phyloP scores from a whole-genome alignment of 208 protist genomes.

The Leptomonas seymouri region DNA sequence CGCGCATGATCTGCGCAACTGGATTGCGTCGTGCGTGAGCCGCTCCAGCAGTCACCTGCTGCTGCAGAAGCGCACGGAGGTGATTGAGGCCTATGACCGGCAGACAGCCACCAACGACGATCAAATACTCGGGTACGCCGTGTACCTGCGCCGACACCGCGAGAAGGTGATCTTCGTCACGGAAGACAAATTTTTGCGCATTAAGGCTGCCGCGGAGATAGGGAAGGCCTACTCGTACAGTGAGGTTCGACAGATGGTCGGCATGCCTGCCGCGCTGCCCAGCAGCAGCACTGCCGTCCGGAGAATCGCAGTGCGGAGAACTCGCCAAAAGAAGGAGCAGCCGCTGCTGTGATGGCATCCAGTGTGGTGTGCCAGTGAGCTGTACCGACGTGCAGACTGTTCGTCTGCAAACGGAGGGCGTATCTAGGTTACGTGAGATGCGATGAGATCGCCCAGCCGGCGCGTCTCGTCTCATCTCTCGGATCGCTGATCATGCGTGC shows the following conservation, averaged over 20 bases:
- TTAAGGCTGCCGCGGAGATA: constrained; percentile 78
- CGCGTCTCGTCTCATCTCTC: too few relatives aligned
- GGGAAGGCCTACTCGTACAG: constrained; percentile 50
- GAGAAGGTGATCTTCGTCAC: constrained; percentile 73
- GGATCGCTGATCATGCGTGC: too few relatives aligned
- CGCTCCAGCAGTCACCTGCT: constrained; percentile 27
- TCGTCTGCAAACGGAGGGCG: too few relatives aligned
- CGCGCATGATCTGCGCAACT: constrained; percentile 61
- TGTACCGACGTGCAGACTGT: too few relatives aligned
- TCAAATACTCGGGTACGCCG: constrained; percentile 81
- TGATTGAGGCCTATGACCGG: constrained; percentile 59
- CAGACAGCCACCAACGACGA: constrained; percentile 68
- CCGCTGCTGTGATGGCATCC: too few relatives aligned
- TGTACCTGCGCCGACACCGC: constrained; percentile 51
- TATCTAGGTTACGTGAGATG: too few relatives aligned
- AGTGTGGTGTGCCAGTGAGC: too few relatives aligned
- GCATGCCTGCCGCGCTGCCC: constrained; percentile 21
- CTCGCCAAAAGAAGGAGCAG: too few relatives aligned
- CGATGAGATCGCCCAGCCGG: too few relatives aligned
- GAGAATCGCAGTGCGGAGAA: too few relatives aligned
- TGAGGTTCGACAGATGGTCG: constrained; percentile 43
- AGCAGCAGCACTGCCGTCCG: background rate
- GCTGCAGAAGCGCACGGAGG: constrained; percentile 69
- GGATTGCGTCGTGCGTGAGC: constrained; percentile 44
- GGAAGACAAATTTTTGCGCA: constrained; percentile 79